Percentiles rank a stretch among this genome's conserved stretches.
Conservation (phyloP, 1,284 basidiomycete species). For the Thecaphora frezii region DNA sequence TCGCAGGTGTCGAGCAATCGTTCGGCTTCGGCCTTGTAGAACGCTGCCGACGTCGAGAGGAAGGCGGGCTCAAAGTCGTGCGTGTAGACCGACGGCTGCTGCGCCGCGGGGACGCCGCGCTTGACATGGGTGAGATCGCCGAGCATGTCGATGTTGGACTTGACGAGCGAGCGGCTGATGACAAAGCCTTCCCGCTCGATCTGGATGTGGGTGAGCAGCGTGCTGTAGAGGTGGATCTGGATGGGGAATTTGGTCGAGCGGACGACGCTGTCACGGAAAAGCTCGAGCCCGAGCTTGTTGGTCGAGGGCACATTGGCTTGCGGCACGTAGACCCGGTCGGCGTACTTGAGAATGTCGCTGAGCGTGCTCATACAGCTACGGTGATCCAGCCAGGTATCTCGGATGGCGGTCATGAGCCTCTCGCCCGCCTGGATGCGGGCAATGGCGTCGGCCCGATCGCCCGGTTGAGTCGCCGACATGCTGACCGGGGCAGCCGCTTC, state of each 20-base stretch:
- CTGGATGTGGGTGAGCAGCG: slow-evolving; percentile 82
- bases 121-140: slow-evolving; percentile 66
- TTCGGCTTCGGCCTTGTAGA: slow-evolving; percentile 78
- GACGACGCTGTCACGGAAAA: slow-evolving; percentile 80
- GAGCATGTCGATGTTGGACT: slow-evolving; percentile 83
- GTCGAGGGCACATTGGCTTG: slow-evolving; percentile 63
- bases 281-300: slow-evolving; percentile 77
- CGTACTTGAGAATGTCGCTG: slow-evolving; percentile 89
- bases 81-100: slow-evolving; percentile 71
- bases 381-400: slow-evolving; percentile 92
- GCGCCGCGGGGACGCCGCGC: slow-evolving; percentile 9
- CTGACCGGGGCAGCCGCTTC: slow-evolving; percentile 15
- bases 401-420: slow-evolving; percentile 77
- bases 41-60: slow-evolving; percentile 74
- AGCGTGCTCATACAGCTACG: slow-evolving; percentile 84
- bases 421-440: slow-evolving; percentile 70
- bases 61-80: slow-evolving; percentile 82
- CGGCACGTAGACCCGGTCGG: slow-evolving; percentile 64
- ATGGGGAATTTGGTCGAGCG: slow-evolving; percentile 70
- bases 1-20: slow-evolving; percentile 74
- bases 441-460: slow-evolving; percentile 45
- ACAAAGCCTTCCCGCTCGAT: slow-evolving; percentile 87
- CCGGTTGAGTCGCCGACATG: slow-evolving; percentile 34
- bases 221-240: slow-evolving; percentile 76
- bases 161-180: slow-evolving; percentile 87